Base-by-base conservation (phyloP, 129 eudicot genomes). In the Sambucus nigra region DNA sequence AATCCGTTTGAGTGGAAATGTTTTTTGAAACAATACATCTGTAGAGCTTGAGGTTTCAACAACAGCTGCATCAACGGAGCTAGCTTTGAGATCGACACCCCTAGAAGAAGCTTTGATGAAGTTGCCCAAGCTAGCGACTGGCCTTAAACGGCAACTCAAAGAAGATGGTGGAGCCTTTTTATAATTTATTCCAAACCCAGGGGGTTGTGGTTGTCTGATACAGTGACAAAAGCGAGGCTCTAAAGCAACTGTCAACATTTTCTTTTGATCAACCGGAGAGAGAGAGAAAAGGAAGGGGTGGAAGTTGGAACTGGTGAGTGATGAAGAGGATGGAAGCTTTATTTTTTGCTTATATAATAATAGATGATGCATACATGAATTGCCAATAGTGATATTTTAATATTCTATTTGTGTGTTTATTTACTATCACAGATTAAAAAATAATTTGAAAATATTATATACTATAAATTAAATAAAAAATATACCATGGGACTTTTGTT, bases 181-280 rank as follows among this genome's bases (percentile, higher is more conserved):
- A 32, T 60, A 50, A 79, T 22, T 64, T 47, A 33, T 25, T 7
- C 19, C 5, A 33, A 66, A 15, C 32, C 57, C 69, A 33, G 74
- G 81, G 59, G 14, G n/a, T 25, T 76, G 68, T 9, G 14, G n/a
- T 25, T 76, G 68, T 9, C 59, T 45, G 64, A 53, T 47, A 64
- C 33, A 47, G 57, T 64, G 80, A 74, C 51, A 73, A 51, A 73
- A 35, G 64, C 79, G 74, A 46, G 79, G 72, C 54, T 73, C 78
- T 11, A 75, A 51, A 29, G 77, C 51, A 47, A 78, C 59, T n/a
- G 70, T 70, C 22, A 87, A 69, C 92, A 81, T 81, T 2, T 42
- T 42, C 16, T 15, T 35, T 8, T 35, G 42, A 35, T 35, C 42
- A 35, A 35, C 42, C 8, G 8, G 35, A 29, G 35, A 29, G 35